Evolutionary conservation across 495 filamentous ascomycete genomes (phyloP), one percentile per base, ranked within the genome.

Genomic region (Talaromyces thailandensis): DNA sequence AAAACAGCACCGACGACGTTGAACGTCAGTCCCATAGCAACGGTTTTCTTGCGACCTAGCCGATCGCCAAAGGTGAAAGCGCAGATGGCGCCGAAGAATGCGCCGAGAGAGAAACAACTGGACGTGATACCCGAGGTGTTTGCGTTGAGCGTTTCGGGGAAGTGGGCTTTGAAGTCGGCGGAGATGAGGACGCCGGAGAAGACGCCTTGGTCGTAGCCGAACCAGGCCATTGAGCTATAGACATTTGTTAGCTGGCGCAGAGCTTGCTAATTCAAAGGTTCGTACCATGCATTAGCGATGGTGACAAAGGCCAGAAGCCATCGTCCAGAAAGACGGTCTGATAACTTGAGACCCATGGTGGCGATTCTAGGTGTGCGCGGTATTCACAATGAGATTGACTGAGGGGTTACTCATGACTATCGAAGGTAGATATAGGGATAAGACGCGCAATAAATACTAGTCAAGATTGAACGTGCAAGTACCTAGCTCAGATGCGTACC

Each of bases 121-220:
- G 72, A 70, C 6, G 71, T 75, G 52, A 75, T 73, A 28, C 71
- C 71, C 53, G 71, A 71, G 59, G 71, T 67, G 57, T 65, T 64
- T 40, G 68, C 63, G 58, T 72, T 61, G 25, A 64, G 66, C 6
- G 68, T 72, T 64, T 71, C 60, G 48, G 70, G 72, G 50, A 72
- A 75, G 18, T 60, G 62, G 43, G 64, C 56, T 57, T 70, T 62
- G 60, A 73, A 71, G 64, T 72, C 66, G 50, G 69, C 57, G 35
- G 68, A 68, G 60, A 73, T 75, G 18, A 73, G 62, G 25, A 66
- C 66, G 23, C 71, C 71, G 5, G 68, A 65, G 57, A 72, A 73
- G 21, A 70, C 63, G n/a, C 71, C 72, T 65, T 73, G 68, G 60
- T 71, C 69, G 40, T 73, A 71, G 37, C 69, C 71, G 55, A 71